phyloP scores from a whole-genome alignment of 2,329 filamentous ascomycete genomes.

The Colletotrichum limetticola region DNA sequence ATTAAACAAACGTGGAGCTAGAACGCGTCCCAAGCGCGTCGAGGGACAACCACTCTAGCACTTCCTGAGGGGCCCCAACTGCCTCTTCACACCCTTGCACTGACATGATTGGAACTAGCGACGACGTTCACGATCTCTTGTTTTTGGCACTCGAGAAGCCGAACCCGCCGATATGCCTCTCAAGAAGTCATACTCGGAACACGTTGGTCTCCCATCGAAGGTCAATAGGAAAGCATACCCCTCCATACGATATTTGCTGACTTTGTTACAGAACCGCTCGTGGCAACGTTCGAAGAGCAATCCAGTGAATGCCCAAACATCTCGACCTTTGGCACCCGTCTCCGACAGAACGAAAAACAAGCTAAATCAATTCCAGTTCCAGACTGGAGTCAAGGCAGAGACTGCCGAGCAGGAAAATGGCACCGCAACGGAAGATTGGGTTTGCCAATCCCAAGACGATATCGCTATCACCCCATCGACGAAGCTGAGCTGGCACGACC shows the following conservation, averaged over 20 bases:
- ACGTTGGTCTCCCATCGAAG: constrained; percentile 42
- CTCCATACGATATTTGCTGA: constrained; percentile 28
- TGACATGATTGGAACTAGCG: neutral
- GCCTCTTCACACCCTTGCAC: constrained; percentile 24
- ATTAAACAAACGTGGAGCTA: constrained; percentile 21
- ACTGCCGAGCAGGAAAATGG: constrained; percentile 38
- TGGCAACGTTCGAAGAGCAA: constrained; percentile 68
- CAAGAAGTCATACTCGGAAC: constrained; percentile 53
- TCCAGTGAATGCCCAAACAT: constrained; percentile 51
- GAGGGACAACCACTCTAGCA: constrained; percentile 31
- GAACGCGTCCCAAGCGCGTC: constrained; percentile 26
- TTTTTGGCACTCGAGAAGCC: constrained; percentile 41
- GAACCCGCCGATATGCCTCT: constrained; percentile 43
- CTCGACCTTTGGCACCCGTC: constrained; percentile 56
- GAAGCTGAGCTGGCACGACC: constrained; percentile 66
- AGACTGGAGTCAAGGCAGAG: constrained; percentile 45
- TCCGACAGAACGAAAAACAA: constrained; percentile 71
- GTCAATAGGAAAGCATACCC: constrained; percentile 39
- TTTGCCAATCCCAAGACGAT: constrained; percentile 15
- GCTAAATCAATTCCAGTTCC: constrained; percentile 67
- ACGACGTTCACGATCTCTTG: constrained; percentile 40
- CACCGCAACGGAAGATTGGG: constrained; percentile 30
- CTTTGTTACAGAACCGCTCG: constrained; percentile 47
- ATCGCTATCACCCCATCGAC: constrained; percentile 33
- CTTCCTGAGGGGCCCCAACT: constrained; percentile 13